Percentiles rank a stretch among this genome's conserved stretches.
These are phyloP conservation scores for Phytophthora chlamydospora DNA, from an alignment of 352 stramenopile genomes.

Conservation along the genomic window DNA sequence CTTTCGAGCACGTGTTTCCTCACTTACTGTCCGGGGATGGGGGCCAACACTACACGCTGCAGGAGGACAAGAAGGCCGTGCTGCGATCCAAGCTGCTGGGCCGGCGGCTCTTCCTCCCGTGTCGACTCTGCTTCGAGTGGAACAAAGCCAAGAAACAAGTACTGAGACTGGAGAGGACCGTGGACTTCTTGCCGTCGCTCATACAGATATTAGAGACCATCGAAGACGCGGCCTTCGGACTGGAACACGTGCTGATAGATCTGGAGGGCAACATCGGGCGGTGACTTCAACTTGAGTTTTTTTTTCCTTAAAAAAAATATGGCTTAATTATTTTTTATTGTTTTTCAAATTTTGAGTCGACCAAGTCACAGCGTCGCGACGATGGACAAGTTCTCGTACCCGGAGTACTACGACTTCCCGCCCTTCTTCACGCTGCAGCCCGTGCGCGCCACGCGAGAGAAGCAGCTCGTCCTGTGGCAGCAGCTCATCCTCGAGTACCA, in stretches of 20 bases:
- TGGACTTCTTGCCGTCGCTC: conserved; percentile 26
- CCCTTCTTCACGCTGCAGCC: conserved; percentile 90
- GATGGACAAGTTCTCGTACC: conserved; percentile 84
- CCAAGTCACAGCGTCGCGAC: background rate
- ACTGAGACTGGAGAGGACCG: conserved; percentile 12
- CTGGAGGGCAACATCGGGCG: conserved; percentile 8
- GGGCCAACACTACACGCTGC: background rate
- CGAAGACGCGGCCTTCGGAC: conserved; percentile 14
- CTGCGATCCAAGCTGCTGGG: conserved; percentile 20
- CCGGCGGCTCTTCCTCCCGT: conserved; percentile 19
- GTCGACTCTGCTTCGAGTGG: conserved; percentile 26
- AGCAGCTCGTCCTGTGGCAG: conserved; percentile 89
- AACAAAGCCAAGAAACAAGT: conserved; percentile 15
- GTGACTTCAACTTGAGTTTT: background rate
- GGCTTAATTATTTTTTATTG: too few species aligned
- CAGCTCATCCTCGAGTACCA: conserved; percentile 87
- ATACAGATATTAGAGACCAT: conserved; percentile 7
- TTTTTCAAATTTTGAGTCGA: too few species aligned
- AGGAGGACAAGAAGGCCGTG: background rate
- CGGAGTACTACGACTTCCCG: conserved; percentile 88
- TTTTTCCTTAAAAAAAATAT: too few species aligned
- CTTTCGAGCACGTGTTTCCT: conserved; percentile 24
- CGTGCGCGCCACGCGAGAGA: conserved; percentile 83
- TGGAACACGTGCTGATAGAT: conserved; percentile 13
- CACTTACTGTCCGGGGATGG: background rate